These are phyloP conservation scores for Botrytis sinoallii DNA, from an alignment of 2,329 filamentous ascomycete species.

Conservation along the genomic window DNA sequence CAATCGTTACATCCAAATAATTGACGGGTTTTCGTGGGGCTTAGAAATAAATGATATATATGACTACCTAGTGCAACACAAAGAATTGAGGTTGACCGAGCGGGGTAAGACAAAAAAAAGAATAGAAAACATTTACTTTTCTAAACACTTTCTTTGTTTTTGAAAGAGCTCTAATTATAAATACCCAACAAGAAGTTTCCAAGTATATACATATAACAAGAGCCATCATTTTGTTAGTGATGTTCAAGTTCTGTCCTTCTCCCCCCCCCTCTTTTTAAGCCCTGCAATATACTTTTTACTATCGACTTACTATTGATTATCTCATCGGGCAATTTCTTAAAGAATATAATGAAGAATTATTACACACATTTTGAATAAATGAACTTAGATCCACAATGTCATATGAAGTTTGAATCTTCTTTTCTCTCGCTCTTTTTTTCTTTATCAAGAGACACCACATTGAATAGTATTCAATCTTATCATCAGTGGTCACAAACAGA, in stretches of 20 bases:
- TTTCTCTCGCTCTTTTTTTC: not conserved
- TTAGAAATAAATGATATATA: not conserved
- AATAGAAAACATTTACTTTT: not conserved
- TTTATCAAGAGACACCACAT: no score
- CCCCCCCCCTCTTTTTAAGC: no score
- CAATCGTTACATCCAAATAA: not conserved
- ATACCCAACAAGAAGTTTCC: accelerated
- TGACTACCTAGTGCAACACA: not conserved
- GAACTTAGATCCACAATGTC: not conserved
- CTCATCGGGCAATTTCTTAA: not conserved
- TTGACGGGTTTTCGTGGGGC: not conserved
- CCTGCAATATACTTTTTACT: no score
- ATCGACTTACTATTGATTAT: no score
- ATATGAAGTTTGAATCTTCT: not conserved
- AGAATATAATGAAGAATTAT: no score
- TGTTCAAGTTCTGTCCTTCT: no score
- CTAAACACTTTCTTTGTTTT: not conserved
- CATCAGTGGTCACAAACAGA: not conserved
- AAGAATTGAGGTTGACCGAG: not conserved
- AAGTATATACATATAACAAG: no score
- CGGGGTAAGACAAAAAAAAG: not conserved
- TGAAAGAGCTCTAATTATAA: accelerated
- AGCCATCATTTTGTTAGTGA: no score
- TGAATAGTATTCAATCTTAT: not conserved
- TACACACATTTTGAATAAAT: no score